These are phyloP conservation scores for Penicillium bovifimosum DNA, from an alignment of 495 filamentous ascomycete species.

Conservation along the genomic window DNA sequence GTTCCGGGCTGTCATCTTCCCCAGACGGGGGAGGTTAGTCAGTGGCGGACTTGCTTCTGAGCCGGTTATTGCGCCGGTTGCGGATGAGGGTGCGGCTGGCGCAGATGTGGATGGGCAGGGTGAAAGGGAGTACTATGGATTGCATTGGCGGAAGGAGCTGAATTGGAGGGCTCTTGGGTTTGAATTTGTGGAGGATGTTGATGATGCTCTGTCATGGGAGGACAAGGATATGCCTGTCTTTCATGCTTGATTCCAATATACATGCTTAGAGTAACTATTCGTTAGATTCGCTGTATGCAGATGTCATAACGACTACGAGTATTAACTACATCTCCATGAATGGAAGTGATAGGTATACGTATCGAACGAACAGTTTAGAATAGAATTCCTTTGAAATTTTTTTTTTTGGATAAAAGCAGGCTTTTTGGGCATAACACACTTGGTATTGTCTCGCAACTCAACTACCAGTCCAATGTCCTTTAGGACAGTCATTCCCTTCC, in stretches of 20 bases:
- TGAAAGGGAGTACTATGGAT: slow-evolving; percentile 57
- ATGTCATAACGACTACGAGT: background rate
- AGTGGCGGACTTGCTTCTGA: slow-evolving; percentile 41
- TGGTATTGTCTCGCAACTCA: background rate
- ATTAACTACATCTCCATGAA: background rate
- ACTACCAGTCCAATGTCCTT: background rate
- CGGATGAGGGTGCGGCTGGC: slow-evolving; percentile 38
- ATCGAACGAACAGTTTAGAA: background rate
- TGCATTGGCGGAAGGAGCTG: slow-evolving; percentile 88
- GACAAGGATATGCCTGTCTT: slow-evolving; percentile 8
- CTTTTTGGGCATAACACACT: slow-evolving; percentile 20
- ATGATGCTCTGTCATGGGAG: background rate
- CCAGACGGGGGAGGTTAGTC: slow-evolving; percentile 41
- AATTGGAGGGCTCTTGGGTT: slow-evolving; percentile 91
- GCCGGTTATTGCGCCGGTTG: slow-evolving; percentile 20
- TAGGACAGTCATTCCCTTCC: background rate
- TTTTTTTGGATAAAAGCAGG: slow-evolving; percentile 23
- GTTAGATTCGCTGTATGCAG: background rate
- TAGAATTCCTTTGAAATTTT: slow-evolving; percentile 28
- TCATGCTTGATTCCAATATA: slow-evolving; percentile 10
- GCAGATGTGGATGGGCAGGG: slow-evolving; percentile 46
- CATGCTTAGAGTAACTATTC: background rate
- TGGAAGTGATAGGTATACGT: background rate
- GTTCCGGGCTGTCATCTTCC: slow-evolving; percentile 78
- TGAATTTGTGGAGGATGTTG: slow-evolving; percentile 55